These are phyloP conservation scores for Cerrena zonata DNA, from an alignment of 1,284 basidiomycete species.

Conservation along the genomic window DNA sequence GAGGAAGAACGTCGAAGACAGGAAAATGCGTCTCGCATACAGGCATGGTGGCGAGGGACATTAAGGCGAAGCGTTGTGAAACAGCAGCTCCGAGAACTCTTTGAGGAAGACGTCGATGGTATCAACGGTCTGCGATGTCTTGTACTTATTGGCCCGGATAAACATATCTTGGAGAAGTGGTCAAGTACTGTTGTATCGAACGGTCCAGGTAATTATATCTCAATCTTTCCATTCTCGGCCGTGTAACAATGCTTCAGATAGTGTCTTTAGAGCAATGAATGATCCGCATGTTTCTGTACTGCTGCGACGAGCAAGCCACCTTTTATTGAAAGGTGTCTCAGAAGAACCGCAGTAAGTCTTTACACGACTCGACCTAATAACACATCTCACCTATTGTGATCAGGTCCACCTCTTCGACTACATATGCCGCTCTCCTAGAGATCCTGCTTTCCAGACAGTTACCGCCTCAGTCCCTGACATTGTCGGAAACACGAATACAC, in stretches of 20 bases:
- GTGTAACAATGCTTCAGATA: constrained; percentile 25
- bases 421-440: constrained; percentile 38
- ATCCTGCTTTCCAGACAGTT: constrained; percentile 30
- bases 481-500: not conserved
- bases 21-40: constrained; percentile 55
- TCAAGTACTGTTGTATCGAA: constrained; percentile 35
- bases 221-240: not conserved
- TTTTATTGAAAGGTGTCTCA: constrained; percentile 50
- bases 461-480: constrained; percentile 10
- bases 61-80: constrained; percentile 36
- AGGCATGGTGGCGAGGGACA: constrained; percentile 63
- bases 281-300: constrained; percentile 54
- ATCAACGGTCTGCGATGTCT: constrained; percentile 56
- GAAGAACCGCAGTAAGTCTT: constrained; percentile 40
- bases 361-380: not conserved
- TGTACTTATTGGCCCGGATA: constrained; percentile 53
- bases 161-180: constrained; percentile 50
- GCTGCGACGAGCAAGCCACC: constrained; percentile 40
- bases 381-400: too few relatives aligned
- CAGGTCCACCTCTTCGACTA: constrained; percentile 26
- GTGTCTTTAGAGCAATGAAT: constrained; percentile 36
- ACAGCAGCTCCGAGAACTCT: constrained; percentile 36
- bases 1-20: constrained; percentile 47
- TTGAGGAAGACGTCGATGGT: constrained; percentile 45
- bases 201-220: constrained; percentile 34